Conservation (phyloP, 2,329 filamentous ascomycete genomes). For the Epichloe glyceriae region DNA sequence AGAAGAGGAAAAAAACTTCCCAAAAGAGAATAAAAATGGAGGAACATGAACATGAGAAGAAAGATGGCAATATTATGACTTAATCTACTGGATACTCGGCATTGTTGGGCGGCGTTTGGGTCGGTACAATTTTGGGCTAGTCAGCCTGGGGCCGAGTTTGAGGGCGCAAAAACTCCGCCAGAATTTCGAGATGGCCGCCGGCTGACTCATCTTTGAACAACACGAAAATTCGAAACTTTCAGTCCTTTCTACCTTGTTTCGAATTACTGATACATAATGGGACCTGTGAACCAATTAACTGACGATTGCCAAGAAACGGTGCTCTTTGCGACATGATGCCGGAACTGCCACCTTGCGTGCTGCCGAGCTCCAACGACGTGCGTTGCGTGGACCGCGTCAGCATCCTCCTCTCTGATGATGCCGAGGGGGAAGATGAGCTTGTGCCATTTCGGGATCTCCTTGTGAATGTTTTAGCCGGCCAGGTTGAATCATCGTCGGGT, state of each 20-base stretch:
- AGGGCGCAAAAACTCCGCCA: neutral
- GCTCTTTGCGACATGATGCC: neutral
- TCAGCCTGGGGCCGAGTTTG: neutral
- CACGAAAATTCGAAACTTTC: neutral
- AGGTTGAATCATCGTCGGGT: slow-evolving; percentile 4
- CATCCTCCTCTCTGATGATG: slow-evolving; percentile 10
- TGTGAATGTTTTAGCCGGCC: slow-evolving; percentile 9
- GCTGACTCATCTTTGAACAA: neutral
- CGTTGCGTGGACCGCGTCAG: slow-evolving; percentile 19
- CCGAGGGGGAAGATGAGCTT: slow-evolving; percentile 12
- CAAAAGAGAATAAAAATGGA: neutral
- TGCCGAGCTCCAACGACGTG: neutral
- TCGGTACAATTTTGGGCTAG: neutral
- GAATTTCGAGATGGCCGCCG: neutral
- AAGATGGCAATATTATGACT: neutral
- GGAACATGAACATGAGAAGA: too few relatives aligned
- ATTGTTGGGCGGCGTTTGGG: neutral
- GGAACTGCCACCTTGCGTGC: too few relatives aligned
- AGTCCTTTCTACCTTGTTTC: neutral
- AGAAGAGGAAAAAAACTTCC: neutral
- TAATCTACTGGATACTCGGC: neutral
- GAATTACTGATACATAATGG: neutral
- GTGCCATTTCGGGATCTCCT: slow-evolving; percentile 17
- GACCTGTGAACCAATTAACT: neutral
- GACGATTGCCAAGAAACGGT: neutral